A percentile compares a stretch with the other conserved stretches of the same genome.
Evolutionary conservation across 2,329 filamentous ascomycete genomes (phyloP).

Genomic region (Simplicillium aogashimaense): DNA sequence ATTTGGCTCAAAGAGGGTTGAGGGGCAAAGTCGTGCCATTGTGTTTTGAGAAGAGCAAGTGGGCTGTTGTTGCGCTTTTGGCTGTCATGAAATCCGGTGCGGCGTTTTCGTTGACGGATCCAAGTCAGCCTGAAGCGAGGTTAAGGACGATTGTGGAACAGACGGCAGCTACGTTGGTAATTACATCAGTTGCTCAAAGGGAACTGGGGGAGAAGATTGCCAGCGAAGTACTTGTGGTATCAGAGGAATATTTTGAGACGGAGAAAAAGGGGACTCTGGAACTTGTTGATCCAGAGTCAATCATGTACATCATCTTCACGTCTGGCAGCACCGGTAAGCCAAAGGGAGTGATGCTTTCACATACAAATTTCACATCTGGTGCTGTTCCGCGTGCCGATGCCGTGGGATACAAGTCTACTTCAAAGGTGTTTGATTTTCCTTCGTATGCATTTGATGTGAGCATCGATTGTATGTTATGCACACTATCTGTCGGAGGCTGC

Average conservation of each 20-base stretch:
- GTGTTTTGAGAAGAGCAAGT: constrained; percentile 40
- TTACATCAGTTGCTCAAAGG: constrained; percentile 29
- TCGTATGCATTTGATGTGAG: constrained; percentile 47
- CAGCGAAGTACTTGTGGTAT: constrained; percentile 22
- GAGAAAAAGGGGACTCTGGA: constrained; percentile 8
- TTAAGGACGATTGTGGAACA: constrained; percentile 34
- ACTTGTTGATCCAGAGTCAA: constrained; percentile 28
- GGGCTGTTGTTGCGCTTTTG: constrained; percentile 33
- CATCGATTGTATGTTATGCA: constrained; percentile 44
- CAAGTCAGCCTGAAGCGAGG: constrained; percentile 33
- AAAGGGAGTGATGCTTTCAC: constrained; percentile 48
- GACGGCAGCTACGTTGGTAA: constrained; percentile 25
- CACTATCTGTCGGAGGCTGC: constrained; percentile 37
- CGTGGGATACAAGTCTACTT: constrained; percentile 29
- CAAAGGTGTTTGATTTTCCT: constrained; percentile 36
- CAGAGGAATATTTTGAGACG: constrained; percentile 15
- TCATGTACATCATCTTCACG: constrained; percentile 52
- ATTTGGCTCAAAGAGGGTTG: constrained; percentile 26
- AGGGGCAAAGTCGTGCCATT: constrained; percentile 34
- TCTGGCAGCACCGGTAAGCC: constrained; percentile 55
- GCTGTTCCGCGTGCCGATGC: constrained; percentile 29
- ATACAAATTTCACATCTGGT: constrained; percentile 35
- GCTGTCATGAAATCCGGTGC: constrained; percentile 39
- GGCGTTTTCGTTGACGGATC: constrained; percentile 36
- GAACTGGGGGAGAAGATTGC: constrained; percentile 24